Conservation (phyloP, 495 filamentous ascomycete species). For the Hypoxylon cercidicola region DNA sequence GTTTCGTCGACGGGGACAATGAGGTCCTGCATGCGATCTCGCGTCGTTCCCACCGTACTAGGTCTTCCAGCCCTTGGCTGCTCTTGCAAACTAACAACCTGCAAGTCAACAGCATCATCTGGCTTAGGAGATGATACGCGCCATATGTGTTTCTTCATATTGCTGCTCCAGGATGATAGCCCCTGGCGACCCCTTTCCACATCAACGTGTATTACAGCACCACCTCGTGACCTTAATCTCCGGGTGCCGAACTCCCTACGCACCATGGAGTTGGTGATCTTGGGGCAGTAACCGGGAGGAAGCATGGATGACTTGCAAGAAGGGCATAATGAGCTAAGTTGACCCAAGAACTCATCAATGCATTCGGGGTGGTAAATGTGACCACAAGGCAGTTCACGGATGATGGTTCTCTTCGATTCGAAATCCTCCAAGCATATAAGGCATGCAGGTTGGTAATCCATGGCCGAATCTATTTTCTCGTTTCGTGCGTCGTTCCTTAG, state of each 20-base stretch:
- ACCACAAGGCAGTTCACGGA: constrained; percentile 85
- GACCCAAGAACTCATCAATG: constrained; percentile 79
- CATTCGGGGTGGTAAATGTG: constrained; percentile 94
- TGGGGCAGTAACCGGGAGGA: constrained; percentile 70
- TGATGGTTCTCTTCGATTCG: constrained; percentile 68
- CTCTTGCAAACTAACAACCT: constrained; percentile 37
- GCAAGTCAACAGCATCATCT: constrained; percentile 36
- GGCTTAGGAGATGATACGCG: constrained; percentile 26
- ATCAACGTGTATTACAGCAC: constrained; percentile 29
- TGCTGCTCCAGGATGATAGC: constrained; percentile 38
- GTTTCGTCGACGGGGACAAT: constrained; percentile 45
- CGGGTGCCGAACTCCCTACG: constrained; percentile 71
- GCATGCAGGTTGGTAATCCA: constrained; percentile 76
- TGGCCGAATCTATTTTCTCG: constrained; percentile 44
- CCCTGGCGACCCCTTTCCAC: constrained; percentile 36
- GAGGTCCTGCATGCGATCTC: constrained; percentile 44
- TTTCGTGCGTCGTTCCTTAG: constrained; percentile 17
- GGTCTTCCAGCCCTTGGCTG: constrained; percentile 23
- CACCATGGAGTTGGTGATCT: constrained; percentile 86
- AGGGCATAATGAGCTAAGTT: constrained; percentile 82
- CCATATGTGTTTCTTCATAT: constrained; percentile 38
- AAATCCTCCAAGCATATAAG: constrained; percentile 89
- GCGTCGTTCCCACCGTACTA: constrained; percentile 22
- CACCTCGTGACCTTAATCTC: constrained; percentile 50
- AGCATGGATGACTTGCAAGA: constrained; percentile 85